phyloP scores from a whole-genome alignment of 768 basidiomycete species.

The Pisolithus albus region DNA sequence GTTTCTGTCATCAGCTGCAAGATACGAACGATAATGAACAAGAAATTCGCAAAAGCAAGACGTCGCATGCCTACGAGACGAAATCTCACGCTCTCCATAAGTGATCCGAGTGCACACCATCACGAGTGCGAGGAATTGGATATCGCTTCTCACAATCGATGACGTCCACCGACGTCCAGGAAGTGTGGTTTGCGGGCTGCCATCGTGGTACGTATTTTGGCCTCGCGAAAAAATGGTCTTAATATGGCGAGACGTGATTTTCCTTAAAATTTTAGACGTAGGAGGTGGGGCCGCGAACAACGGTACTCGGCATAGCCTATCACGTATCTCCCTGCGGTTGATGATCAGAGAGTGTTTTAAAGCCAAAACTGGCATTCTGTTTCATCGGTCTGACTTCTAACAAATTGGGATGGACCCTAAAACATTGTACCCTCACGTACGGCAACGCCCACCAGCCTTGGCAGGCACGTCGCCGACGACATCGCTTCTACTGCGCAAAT shows the following conservation, averaged over 20 bases:
- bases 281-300: slow-evolving; percentile 70
- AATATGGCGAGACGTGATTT: neutral
- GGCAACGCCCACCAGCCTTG: slow-evolving; percentile 35
- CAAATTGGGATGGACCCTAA: slow-evolving; percentile 41
- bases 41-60: slow-evolving; percentile 46
- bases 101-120: too few species aligned
- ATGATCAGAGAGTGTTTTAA: slow-evolving; percentile 66
- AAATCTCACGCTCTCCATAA: slow-evolving; percentile 4
- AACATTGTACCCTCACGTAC: slow-evolving; percentile 39
- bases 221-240: neutral
- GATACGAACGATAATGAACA: slow-evolving; percentile 30
- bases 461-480: slow-evolving; percentile 7
- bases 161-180: slow-evolving; percentile 51
- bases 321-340: slow-evolving; percentile 71
- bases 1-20: slow-evolving; percentile 35
- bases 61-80: slow-evolving; percentile 31
- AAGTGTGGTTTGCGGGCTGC: slow-evolving; percentile 78
- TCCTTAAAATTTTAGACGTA: slow-evolving; percentile 40
- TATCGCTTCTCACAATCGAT: slow-evolving; percentile 29
- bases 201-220: slow-evolving; percentile 49
- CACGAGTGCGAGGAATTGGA: slow-evolving; percentile 30
- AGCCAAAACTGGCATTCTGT: slow-evolving; percentile 50
- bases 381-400: slow-evolving; percentile 40
- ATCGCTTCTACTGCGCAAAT: slow-evolving; percentile 23
- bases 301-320: slow-evolving; percentile 48